Evolutionary conservation across 805 yeast genomes (phyloP).

Genomic region (Diddensiella transvaalensis): DNA sequence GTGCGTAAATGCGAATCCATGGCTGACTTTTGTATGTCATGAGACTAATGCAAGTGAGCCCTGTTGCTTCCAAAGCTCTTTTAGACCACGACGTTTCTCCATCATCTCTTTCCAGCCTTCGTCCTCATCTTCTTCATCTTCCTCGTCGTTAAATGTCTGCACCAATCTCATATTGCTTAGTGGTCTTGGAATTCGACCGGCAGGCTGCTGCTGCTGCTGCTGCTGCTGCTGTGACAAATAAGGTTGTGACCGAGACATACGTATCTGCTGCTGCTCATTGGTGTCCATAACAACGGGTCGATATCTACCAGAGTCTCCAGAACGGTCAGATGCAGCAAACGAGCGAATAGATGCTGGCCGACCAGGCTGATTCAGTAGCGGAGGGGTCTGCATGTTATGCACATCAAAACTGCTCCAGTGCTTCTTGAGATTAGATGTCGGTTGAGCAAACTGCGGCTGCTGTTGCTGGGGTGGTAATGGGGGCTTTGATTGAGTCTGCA

Average conservation of each 20-base stretch:
- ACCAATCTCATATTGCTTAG: slow-evolving; percentile 7
- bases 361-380: slow-evolving; percentile 1
- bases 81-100: slow-evolving; percentile 21
- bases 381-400: slow-evolving; percentile 6
- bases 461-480: slow-evolving; percentile 5
- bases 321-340: slow-evolving; percentile 18
- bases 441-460: not conserved
- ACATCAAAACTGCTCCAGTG: slow-evolving; percentile 21
- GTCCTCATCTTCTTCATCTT: slow-evolving; percentile 27
- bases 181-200: slow-evolving; percentile 9
- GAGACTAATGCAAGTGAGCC: slow-evolving; percentile 7
- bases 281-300: slow-evolving; percentile 3
- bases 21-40: too few relatives aligned
- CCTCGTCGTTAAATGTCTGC: slow-evolving; percentile 18
- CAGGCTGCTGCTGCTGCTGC: not conserved
- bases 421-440: slow-evolving; percentile 7
- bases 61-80: slow-evolving; percentile 22
- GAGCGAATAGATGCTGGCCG: slow-evolving; percentile 23
- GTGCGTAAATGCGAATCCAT: too few relatives aligned
- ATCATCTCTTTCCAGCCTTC: slow-evolving; percentile 26
- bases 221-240: not conserved
- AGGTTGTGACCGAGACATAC: slow-evolving; percentile 3
- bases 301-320: slow-evolving; percentile 8
- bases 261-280: not conserved
- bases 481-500: slow-evolving; percentile 13